Base-by-base conservation (phyloP, 495 filamentous ascomycete genomes). In the Astrocystis sublimbata region DNA sequence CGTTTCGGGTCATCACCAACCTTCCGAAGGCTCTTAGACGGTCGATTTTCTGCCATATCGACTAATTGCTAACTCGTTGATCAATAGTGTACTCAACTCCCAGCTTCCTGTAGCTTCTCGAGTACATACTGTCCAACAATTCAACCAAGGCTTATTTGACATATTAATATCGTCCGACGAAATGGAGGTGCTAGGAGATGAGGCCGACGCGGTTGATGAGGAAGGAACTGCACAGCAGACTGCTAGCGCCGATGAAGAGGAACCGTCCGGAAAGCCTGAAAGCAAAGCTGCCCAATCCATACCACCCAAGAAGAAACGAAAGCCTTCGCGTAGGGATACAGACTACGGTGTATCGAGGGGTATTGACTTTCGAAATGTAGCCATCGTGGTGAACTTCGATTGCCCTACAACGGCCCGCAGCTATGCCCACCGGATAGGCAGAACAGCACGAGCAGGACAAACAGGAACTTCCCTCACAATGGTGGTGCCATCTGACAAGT, bases 81-180 rank as follows among this genome's bases (percentile, higher is more conserved):
- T 3, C 28, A 23, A 45, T 71, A 97, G 93, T 74, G 88, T 99
- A 12, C 79, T 99, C 35, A 99, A 99, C 73, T 94, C 92, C 5
- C 92, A 99, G 70, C 76, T 99, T 17, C 94, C 94, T 4, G 88
- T 97, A 63, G 96, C 96, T 64, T 92, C 90, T 6, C 83, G 94
- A 19, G 85, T 97, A 43, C 94, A 98, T 76, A 90, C 96, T 28
- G 92, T 99, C 9, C 88, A 99, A 68, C 91, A 98, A 72, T 99
- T 98, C 78, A 99, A 98, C 78, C 90, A 91, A 79, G 89, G 88
- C 41, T 84, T 94, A 23, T 99, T 98, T 77, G 93, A 98, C 64
- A 96, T 98, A 62, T 92, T 99, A 60, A 93, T 99, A 67, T 94
- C 94, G 4, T 90, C 91, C 0, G 94, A 98, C 70, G 94, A 98